Conservation (phyloP, 2,329 filamentous ascomycete species). For the Penicillium sp. region DNA sequence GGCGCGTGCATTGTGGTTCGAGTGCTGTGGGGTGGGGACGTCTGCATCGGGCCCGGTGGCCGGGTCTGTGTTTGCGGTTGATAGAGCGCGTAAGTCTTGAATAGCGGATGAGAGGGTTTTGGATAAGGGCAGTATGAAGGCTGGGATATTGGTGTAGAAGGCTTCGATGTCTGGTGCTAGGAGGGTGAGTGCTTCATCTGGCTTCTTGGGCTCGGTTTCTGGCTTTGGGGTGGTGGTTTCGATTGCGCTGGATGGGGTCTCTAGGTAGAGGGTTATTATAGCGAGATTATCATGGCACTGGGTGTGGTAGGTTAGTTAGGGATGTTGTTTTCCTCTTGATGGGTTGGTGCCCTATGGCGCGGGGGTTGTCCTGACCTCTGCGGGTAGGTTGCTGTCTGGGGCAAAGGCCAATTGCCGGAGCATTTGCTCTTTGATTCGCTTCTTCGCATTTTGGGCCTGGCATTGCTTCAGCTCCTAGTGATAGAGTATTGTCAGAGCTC, state of each 20-base stretch:
- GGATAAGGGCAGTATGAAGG: conserved; percentile 26
- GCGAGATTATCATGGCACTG: conserved; percentile 37
- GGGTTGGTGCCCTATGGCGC: neutral
- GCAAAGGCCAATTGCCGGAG: conserved; percentile 35
- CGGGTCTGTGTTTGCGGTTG: conserved; percentile 22
- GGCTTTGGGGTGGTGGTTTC: conserved; percentile 14
- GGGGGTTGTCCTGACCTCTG: conserved; percentile 30
- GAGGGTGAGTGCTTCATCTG: conserved; percentile 30
- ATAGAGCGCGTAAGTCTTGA: conserved; percentile 26
- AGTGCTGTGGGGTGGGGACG: conserved; percentile 2
- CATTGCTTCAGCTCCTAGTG: conserved; percentile 37
- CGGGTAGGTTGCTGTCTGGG: conserved; percentile 31
- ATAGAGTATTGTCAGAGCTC: neutral
- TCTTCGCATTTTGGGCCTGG: conserved; percentile 34
- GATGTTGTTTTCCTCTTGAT: neutral
- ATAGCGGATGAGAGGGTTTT: conserved; percentile 25
- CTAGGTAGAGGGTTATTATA: conserved; percentile 40
- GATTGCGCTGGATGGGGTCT: conserved; percentile 26
- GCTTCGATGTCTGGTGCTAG: conserved; percentile 36
- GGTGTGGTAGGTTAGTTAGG: neutral
- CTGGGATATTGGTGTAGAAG: conserved; percentile 34
- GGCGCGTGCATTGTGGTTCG: conserved; percentile 19
- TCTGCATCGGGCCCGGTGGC: conserved; percentile 1
- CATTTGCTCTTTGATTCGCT: conserved; percentile 32
- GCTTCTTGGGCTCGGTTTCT: conserved; percentile 12